Conservation (phyloP, 1,284 basidiomycete species). For the Ustilago shanxiensis region DNA sequence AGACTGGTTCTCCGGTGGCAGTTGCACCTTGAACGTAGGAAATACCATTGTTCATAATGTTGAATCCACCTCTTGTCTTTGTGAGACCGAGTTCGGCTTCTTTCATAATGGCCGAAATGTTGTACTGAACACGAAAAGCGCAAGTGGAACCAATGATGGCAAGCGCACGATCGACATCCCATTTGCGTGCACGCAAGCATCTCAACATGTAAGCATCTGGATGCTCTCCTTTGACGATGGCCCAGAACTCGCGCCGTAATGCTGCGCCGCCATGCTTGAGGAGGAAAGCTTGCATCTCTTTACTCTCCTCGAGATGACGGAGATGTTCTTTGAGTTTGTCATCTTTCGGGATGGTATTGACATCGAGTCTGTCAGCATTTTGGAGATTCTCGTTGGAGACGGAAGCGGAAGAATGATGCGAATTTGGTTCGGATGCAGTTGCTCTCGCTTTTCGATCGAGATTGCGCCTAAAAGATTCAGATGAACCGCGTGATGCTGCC, state of each 20-base stretch:
- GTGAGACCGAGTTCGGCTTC: slow-evolving; percentile 54
- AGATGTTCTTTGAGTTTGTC: slow-evolving; percentile 64
- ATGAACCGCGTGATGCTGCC: slow-evolving; percentile 26
- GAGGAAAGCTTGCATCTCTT: slow-evolving; percentile 63
- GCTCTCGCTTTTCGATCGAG: slow-evolving; percentile 20
- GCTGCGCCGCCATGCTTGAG: slow-evolving; percentile 57
- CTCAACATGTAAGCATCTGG: slow-evolving; percentile 68
- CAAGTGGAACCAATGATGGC: slow-evolving; percentile 61
- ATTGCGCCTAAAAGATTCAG: slow-evolving; percentile 27
- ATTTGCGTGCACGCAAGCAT: slow-evolving; percentile 70
- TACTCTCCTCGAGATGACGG: slow-evolving; percentile 61
- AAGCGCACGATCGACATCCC: slow-evolving; percentile 61
- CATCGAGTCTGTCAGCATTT: slow-evolving; percentile 10
- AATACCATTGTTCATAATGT: slow-evolving; percentile 63
- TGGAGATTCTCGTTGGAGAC: slow-evolving; percentile 25
- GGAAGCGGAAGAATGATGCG: slow-evolving; percentile 29
- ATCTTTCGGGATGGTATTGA: slow-evolving; percentile 43
- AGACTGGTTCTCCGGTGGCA: slow-evolving; percentile 58
- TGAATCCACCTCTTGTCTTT: slow-evolving; percentile 58
- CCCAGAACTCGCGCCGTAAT: slow-evolving; percentile 62
- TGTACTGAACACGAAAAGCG: slow-evolving; percentile 50
- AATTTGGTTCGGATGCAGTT: slow-evolving; percentile 31
- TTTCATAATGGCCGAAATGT: slow-evolving; percentile 54
- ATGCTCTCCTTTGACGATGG: slow-evolving; percentile 65
- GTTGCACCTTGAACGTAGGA: slow-evolving; percentile 60